These are phyloP conservation scores for Suillus spraguei DNA, from an alignment of 768 basidiomycete species.

Conservation along the genomic window DNA sequence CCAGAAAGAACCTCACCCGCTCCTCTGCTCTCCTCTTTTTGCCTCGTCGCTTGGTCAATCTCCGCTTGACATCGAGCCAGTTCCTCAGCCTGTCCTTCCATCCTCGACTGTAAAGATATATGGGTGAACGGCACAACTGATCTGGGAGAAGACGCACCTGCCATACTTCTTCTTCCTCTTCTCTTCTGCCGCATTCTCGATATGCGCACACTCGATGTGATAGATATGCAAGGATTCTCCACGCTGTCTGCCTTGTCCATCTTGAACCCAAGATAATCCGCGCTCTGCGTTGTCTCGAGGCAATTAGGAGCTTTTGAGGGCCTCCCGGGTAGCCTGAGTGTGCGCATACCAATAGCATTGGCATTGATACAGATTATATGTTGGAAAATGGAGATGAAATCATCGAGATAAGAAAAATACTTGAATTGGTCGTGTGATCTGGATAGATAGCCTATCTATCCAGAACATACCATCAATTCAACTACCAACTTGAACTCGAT, in stretches of 20 bases:
- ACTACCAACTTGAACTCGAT: background rate
- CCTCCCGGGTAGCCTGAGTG: background rate
- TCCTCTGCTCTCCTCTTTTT: background rate
- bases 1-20: too few species aligned
- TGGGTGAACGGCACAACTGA: background rate
- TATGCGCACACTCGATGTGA: background rate
- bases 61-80: background rate
- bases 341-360: background rate
- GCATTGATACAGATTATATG: background rate
- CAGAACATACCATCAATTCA: too few species aligned
- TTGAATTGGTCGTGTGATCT: background rate
- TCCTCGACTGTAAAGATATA: background rate
- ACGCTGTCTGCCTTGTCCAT: background rate
- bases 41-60: background rate
- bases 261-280: background rate
- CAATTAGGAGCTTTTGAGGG: background rate
- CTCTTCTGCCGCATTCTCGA: background rate
- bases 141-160: background rate
- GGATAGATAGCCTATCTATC: background rate
- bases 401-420: background rate
- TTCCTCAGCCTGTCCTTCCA: background rate
- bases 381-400: background rate
- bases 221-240: background rate
- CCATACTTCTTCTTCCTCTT: background rate
- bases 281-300: background rate